Conservation (phyloP, 2,329 filamentous ascomycete species). For the Penicillium glabrum region DNA sequence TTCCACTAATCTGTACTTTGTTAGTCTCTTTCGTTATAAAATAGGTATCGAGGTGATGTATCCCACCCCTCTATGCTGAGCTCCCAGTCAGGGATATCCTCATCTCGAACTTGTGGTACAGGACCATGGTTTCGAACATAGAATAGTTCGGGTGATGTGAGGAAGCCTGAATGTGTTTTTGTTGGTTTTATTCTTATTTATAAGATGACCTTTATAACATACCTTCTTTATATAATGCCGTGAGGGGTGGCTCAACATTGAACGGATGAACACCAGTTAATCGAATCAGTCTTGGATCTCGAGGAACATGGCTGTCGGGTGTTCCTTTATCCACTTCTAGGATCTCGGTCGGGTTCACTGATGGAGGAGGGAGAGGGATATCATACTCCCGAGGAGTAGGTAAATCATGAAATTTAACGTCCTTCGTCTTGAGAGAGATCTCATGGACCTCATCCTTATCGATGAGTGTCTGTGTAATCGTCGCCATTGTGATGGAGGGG, state of each 20-base stretch:
- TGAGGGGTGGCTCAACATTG: slow-evolving; percentile 83
- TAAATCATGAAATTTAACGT: slow-evolving; percentile 27
- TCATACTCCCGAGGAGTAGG: slow-evolving; percentile 27
- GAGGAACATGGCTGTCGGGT: slow-evolving; percentile 75
- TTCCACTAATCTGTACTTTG: slow-evolving; percentile 63
- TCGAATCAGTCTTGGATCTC: slow-evolving; percentile 79
- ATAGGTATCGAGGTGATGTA: not conserved
- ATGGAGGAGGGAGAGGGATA: slow-evolving; percentile 69
- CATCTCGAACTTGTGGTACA: slow-evolving; percentile 73
- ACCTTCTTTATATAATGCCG: slow-evolving; percentile 68
- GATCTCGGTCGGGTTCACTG: slow-evolving; percentile 58
- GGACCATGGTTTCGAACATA: slow-evolving; percentile 89
- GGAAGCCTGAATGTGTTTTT: slow-evolving; percentile 62
- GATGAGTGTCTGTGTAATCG: slow-evolving; percentile 17
- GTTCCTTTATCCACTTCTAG: slow-evolving; percentile 77
- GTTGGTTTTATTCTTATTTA: not conserved
- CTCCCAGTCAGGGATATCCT: slow-evolving; percentile 74
- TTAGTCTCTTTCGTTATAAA: not conserved
- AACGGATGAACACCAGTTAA: slow-evolving; percentile 88
- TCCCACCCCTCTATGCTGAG: slow-evolving; percentile 72
- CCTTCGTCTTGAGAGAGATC: slow-evolving; percentile 19
- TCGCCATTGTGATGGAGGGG: slow-evolving; percentile 22
- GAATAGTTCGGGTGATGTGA: slow-evolving; percentile 84
- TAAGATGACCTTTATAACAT: not conserved
- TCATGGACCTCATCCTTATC: slow-evolving; percentile 4